A percentile compares a stretch with the other conserved stretches of the same genome.
Conservation (phyloP, 2,329 filamentous ascomycete genomes). For the Fusarium sororula region DNA sequence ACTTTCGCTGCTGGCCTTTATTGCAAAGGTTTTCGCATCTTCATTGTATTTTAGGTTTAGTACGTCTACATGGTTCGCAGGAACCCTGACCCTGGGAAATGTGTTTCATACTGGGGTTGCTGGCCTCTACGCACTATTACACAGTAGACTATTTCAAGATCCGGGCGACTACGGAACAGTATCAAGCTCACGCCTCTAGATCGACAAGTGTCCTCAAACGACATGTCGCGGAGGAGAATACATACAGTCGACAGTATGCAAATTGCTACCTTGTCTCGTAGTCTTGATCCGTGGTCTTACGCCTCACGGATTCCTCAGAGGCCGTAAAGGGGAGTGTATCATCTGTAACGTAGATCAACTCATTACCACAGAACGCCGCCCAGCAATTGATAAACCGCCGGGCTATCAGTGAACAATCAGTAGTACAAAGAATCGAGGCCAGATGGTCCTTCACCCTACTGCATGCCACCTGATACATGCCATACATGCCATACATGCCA, state of each 20-base stretch:
- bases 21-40: slow-evolving; percentile 8
- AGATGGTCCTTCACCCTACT: background rate
- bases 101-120: slow-evolving; percentile 32
- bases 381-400: background rate
- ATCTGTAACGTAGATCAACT: background rate
- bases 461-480: background rate
- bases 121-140: background rate
- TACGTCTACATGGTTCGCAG: slow-evolving; percentile 4
- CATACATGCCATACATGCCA: background rate
- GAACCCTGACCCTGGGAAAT: slow-evolving; percentile 22
- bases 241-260: background rate
- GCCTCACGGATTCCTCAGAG: background rate
- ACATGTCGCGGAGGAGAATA: background rate
- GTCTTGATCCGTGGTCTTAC: background rate
- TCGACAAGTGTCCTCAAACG: background rate
- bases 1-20: background rate
- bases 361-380: background rate
- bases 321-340: background rate
- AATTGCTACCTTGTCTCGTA: background rate
- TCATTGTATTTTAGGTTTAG: slow-evolving; percentile 17
- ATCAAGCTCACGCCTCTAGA: background rate
- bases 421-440: background rate
- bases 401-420: background rate
- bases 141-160: slow-evolving; percentile 4
- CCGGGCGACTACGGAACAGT: slow-evolving; percentile 2